Base-by-base conservation (phyloP, 768 basidiomycete genomes). In the Leccinellum luteum region DNA sequence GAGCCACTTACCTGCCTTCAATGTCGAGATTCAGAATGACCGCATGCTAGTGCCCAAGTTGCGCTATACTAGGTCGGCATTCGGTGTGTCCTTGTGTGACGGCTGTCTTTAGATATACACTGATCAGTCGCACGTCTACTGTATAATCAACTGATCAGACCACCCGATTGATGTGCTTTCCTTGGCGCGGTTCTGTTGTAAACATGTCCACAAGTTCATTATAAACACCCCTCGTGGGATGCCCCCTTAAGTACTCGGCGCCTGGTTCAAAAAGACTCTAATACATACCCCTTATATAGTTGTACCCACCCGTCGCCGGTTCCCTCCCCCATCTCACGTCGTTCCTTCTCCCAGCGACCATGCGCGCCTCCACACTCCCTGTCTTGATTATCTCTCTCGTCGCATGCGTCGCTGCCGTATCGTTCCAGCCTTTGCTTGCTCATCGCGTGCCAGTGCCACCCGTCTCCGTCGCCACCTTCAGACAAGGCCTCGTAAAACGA, bases 351-450 rank as follows among this genome's bases (percentile, higher is more conserved):
- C 17, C 48, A 50, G 48, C n/a, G 48, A 62, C 61, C 51, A 69
- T 71, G 67, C 55, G 15, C 52, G 1, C 61, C 53, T 41, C 54
- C 6, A 28, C 19, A 0, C 32, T 61, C 31, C 21, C 28, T n/a
- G 0, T 59, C 23, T 34, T 48, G 3, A 2, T 59, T 6, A 49
- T 66, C 48, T 30, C 48, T 17, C 51, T 59, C 34, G 52, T 32
- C 32, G 50, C 48, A 17, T 49, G 13, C 32, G 17, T 51, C 45
- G 13, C 21, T 6, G 61, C 57, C 7, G 59, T 60, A 12, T 52
- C 48, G 4, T 23, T 48, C 35, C 49, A 52, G 25, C 54, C 41
- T 19, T 28, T 60, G 48, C 56, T 60, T 35, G 45, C 19, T 4
- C 28, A 45, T 47, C 51, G 50, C 25, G 19, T 57, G 6, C 48